Conservation (phyloP, 225 moss, liverwort and hornwort genomes). For the Polytrichum commune region DNA sequence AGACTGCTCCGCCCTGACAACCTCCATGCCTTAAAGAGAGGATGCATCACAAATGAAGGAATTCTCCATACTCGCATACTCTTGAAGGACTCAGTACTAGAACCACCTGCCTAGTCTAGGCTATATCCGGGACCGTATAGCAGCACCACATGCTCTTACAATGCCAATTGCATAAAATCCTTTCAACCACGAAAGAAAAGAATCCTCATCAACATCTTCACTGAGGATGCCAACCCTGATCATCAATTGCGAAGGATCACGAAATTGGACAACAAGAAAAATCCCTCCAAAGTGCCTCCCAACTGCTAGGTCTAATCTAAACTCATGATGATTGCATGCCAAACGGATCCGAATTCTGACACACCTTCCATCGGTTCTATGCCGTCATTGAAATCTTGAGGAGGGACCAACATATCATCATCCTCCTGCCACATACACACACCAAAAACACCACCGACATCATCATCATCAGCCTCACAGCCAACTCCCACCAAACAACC, state of each 20-base stretch:
- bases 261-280: too few relatives aligned
- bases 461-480: not conserved
- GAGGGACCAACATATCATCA: conserved; percentile 98
- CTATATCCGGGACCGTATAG: not conserved
- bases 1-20: not conserved
- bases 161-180: not conserved
- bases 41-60: not conserved
- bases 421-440: conserved; percentile 79
- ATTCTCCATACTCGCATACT: not conserved
- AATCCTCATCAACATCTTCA: not conserved
- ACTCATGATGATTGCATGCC: conserved; percentile 4
- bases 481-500: conserved; percentile 25
- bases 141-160: too few relatives aligned
- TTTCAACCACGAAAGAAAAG: not conserved
- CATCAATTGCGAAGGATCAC: too few relatives aligned
- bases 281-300: not conserved
- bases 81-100: not conserved
- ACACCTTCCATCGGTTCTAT: conserved; percentile 99
- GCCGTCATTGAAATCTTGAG: conserved; percentile 98
- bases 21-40: not conserved
- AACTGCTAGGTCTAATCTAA: conserved; percentile 1
- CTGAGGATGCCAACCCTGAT: not conserved
- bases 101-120: not conserved
- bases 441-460: not conserved
- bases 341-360: conserved; percentile 15